Evolutionary conservation across 768 basidiomycete species (phyloP), one percentile per base, ranked within the genome.

Genomic region (Panellus pusillus): DNA sequence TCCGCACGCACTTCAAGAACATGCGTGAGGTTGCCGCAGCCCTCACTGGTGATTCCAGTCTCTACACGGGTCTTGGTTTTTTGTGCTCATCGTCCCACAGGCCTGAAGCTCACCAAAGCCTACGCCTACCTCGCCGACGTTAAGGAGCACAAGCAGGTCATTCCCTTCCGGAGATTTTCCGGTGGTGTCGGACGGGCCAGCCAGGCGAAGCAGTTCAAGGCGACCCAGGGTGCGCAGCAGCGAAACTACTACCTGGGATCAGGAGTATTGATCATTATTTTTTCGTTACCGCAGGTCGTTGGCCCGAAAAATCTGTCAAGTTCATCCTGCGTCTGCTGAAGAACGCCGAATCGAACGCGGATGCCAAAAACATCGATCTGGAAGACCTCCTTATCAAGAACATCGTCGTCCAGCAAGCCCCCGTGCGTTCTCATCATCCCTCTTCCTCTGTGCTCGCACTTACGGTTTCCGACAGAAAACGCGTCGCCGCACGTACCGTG

Each of bases 1-100:
- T 97, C 69, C 91, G 95, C 66, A 98, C 97, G 44, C 96, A 98
- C 80, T 99, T 97, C 87, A 99, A 99, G 89, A 99, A 98, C 84
- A 98, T 97, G 93, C 87, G 92, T 60, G 97, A 99, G 76, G 97
- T 98, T 52, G 95, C 91, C 47, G 96, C 96, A 61, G 93, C 91
- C 62, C 79, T 98, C 61, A 83, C 87, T 61, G 95, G 94, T 93
- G 61, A 66, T 80, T 73, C 38, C 35, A 13, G 46, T 47, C 38
- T 35, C 17, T n/a, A 6, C 24, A 24, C 24, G 24, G 24, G 41
- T 20, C 50, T 50, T 46, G 17, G 24, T 24, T 2, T 24, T 24
- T 6, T 24, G 24, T 24, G 29, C 41, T 44, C 11, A 52, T 19
- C 5, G 19, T 20, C 32, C 17, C 50, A 41, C 58, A 95, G 94